These are phyloP conservation scores for Apiospora pterosperma DNA, from an alignment of 2,329 filamentous ascomycete genomes.

Conservation along the genomic window DNA sequence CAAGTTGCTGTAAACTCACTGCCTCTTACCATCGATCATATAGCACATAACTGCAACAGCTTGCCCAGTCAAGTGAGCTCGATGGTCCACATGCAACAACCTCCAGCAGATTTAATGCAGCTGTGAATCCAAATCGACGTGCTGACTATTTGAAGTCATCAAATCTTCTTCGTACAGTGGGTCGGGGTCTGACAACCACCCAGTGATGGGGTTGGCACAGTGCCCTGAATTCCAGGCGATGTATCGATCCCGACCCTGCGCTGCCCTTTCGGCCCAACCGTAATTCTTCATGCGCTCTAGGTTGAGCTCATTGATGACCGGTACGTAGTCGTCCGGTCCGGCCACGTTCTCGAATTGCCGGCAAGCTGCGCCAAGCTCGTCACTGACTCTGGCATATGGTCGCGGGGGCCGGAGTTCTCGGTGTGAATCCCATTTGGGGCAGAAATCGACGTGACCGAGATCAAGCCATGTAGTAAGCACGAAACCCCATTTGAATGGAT, in stretches of 20 bases:
- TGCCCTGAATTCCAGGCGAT: constrained; percentile 16
- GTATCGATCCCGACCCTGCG: constrained; percentile 11
- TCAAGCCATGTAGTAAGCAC: constrained; percentile 20
- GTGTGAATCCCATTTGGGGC: constrained; percentile 20
- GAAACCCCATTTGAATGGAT: constrained; percentile 22
- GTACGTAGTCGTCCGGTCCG: constrained; percentile 8
- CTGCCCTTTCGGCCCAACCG: constrained; percentile 14
- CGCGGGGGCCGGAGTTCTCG: constrained; percentile 13
- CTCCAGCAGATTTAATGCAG: neutral
- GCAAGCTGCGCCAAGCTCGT: constrained; percentile 14
- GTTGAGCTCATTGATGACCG: constrained; percentile 12
- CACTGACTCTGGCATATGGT: constrained; percentile 5
- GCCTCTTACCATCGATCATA: neutral
- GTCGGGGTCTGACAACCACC: constrained; percentile 18
- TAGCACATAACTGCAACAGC: neutral
- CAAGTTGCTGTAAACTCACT: neutral
- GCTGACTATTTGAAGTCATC: neutral
- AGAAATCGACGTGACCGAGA: constrained; percentile 18
- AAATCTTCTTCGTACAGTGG: constrained; percentile 17
- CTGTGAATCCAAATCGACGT: no score
- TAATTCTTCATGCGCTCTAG: constrained; percentile 17
- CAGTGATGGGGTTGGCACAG: constrained; percentile 16
- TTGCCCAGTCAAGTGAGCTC: neutral
- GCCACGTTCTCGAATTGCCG: constrained; percentile 15
- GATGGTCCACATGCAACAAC: neutral